Conservation (phyloP, 345 rosid species). For the Eucalyptus pauciflora region DNA sequence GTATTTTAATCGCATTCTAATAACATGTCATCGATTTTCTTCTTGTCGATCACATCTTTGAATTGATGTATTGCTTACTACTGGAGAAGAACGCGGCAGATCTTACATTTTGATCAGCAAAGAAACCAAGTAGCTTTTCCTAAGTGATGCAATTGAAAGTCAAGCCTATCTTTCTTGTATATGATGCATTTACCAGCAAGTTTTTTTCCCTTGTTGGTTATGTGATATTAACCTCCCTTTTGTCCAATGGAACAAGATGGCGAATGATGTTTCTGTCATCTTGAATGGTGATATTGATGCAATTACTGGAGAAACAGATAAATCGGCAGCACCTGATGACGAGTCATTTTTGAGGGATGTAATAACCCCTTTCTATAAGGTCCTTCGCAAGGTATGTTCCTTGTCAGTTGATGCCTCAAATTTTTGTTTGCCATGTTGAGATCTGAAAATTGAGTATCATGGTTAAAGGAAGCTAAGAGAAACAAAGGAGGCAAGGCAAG, state of each 20-base stretch:
- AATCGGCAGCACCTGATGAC: conserved; percentile 42
- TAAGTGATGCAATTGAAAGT: neutral
- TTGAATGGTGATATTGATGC: conserved; percentile 40
- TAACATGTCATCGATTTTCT: neutral
- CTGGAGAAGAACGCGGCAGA: neutral
- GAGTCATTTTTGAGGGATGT: conserved; percentile 76
- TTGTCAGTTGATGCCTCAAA: neutral
- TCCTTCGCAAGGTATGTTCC: conserved; percentile 57
- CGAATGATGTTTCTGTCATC: conserved; percentile 48
- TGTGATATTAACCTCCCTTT: neutral
- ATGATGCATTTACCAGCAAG: neutral
- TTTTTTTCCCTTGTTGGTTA: neutral
- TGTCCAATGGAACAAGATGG: conserved; percentile 52
- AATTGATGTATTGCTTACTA: neutral
- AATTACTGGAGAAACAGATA: conserved; percentile 49
- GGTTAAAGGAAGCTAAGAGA: conserved; percentile 70
- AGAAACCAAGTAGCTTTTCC: neutral
- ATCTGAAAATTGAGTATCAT: conserved; percentile 5
- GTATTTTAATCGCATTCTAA: neutral
- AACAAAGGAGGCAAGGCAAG: conserved; percentile 83
- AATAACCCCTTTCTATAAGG: conserved; percentile 69
- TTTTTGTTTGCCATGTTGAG: neutral
- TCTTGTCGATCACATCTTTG: neutral
- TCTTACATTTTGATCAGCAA: neutral
- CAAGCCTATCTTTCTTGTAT: neutral